Evolutionary conservation across 2,329 filamentous ascomycete genomes (phyloP), one percentile per base, ranked within the genome.

Genomic region (Aspergillus tanneri): DNA sequence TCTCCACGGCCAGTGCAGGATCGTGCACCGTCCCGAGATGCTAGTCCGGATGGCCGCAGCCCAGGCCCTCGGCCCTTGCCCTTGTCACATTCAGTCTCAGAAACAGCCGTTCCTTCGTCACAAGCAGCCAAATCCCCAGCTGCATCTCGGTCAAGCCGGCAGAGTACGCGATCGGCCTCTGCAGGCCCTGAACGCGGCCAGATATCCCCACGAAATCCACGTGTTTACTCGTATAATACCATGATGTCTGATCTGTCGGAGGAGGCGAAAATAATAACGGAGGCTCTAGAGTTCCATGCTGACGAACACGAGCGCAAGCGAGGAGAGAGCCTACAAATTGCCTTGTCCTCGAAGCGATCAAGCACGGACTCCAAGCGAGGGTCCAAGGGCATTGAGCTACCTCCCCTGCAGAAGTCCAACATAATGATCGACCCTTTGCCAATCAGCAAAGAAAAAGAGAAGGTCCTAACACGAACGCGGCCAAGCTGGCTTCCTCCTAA

Each of bases 401-500:
- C 81, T 2, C 81, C 81, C 4, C 61, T 84, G 38, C 80, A 83
- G 56, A 82, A 81, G 61, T 80, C 79, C 43, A 82, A 84, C 55
- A 77, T 84, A 39, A 79, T 84, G 72, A 82, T 84, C 46, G 84
- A 85, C 59, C 83, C 84, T 10, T 74, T 86, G 56, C 81, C 83
- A 8, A 80, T 83, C 41, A 86, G 82, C 59, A 83, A 80, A 60
- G 83, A 86, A 67, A 85, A 85, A 64, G 81, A 84, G 58, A 83
- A 79, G 54, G 79, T 84, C 12, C 67, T 85, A 18, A 80, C 75
- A 76, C 85, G 70, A 72, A 92, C 62, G 70, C 85, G 71, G 73
- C 91, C 78, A 27, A 85, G 78, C 39, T 87, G 78, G 84, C 74
- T 83, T 44, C 84, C 82, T 16, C 82, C 82, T 7, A 84, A 81